phyloP scores from a whole-genome alignment of 495 filamentous ascomycete species.

The Tuber umbilicatum region DNA sequence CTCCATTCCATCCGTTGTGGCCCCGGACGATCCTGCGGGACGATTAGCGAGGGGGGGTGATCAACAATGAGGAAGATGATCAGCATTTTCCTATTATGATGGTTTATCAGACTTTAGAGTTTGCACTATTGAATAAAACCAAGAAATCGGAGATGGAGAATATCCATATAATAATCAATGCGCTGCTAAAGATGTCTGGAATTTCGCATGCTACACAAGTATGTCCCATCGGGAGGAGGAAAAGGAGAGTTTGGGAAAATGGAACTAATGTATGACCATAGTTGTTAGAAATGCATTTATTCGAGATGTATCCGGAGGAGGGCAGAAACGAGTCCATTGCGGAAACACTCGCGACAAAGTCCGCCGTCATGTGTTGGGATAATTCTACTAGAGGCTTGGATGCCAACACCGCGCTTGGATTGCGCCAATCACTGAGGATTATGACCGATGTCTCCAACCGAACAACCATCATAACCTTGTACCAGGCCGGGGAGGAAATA shows the following conservation, averaged over 20 bases:
- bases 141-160: constrained; percentile 61
- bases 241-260: background rate
- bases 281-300: constrained; percentile 60
- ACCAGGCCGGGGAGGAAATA: constrained; percentile 75
- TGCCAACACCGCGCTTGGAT: constrained; percentile 69
- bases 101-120: constrained; percentile 74
- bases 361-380: constrained; percentile 49
- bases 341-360: constrained; percentile 47
- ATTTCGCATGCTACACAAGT: constrained; percentile 56
- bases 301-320: constrained; percentile 64
- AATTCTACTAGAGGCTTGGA: constrained; percentile 79
- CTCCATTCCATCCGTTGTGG: constrained; percentile 19
- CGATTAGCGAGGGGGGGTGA: constrained; percentile 42
- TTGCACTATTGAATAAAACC: constrained; percentile 78
- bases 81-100: constrained; percentile 67
- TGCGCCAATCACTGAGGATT: constrained; percentile 68
- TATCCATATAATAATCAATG: constrained; percentile 60
- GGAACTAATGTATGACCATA: too few relatives aligned
- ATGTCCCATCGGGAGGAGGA: constrained; percentile 44
- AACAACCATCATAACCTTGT: constrained; percentile 74
- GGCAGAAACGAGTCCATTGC: constrained; percentile 67
- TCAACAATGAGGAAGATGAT: constrained; percentile 51
- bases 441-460: constrained; percentile 76
- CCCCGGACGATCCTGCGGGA: constrained; percentile 78
- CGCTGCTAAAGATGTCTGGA: constrained; percentile 62